phyloP scores from a whole-genome alignment of 495 filamentous ascomycete species.

The Cercophora newfieldiana region DNA sequence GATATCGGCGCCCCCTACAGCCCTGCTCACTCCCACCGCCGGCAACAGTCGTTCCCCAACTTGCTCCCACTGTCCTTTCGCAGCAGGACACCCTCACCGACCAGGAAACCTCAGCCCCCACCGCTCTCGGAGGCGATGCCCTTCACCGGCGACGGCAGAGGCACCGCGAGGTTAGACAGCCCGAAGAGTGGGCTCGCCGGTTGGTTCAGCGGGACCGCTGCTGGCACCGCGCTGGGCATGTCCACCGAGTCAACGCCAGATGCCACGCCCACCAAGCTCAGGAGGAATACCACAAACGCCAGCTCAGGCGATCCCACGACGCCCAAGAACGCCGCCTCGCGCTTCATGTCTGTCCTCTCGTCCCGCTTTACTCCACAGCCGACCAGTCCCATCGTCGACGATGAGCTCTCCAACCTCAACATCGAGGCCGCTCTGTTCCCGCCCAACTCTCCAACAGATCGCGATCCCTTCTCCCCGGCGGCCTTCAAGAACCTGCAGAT shows the following conservation, averaged over 20 bases:
- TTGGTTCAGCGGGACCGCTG: conserved; percentile 36
- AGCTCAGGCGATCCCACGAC: conserved; percentile 26
- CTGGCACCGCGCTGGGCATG: conserved; percentile 20
- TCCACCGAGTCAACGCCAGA: conserved; percentile 23
- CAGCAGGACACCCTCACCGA: conserved; percentile 36
- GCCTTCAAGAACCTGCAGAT: conserved; percentile 69
- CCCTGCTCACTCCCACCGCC: conserved; percentile 34
- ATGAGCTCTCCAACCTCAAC: conserved; percentile 66
- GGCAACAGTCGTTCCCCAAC: conserved; percentile 46
- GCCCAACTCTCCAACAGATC: conserved; percentile 40
- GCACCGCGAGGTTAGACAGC: conserved; percentile 28
- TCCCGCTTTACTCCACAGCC: conserved; percentile 41
- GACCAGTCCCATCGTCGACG: conserved; percentile 36
- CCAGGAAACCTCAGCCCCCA: conserved; percentile 27
- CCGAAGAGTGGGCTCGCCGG: conserved; percentile 32
- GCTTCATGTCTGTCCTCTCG: conserved; percentile 47
- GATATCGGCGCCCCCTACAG: conserved; percentile 28
- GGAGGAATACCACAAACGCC: conserved; percentile 16
- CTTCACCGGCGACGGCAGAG: conserved; percentile 43
- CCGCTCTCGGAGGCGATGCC: conserved; percentile 41
- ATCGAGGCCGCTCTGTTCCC: conserved; percentile 62
- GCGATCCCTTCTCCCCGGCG: conserved; percentile 59
- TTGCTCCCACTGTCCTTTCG: conserved; percentile 36
- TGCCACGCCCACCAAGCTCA: conserved; percentile 36
- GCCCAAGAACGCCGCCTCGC: conserved; percentile 42